These are phyloP conservation scores for Berberis thunbergii DNA, from an alignment of 164 flowering plant genomes.

Conservation along the genomic window DNA sequence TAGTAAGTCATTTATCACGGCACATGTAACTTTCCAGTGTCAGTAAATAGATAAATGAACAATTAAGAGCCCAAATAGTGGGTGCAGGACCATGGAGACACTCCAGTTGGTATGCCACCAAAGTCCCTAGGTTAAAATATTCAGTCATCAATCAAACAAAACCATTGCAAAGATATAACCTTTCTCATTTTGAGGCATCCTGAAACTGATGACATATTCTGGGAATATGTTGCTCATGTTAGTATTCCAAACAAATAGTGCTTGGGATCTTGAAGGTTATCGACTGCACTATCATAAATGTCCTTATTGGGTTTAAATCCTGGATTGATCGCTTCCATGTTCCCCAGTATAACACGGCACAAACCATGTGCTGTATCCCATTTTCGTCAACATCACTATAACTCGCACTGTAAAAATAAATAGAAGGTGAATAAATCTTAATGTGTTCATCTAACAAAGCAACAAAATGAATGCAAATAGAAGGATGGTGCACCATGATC, in stretches of 20 bases:
- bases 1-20: background rate
- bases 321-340: constrained; percentile 59
- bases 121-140: background rate
- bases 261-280: constrained; percentile 54
- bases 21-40: background rate
- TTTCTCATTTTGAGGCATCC: constrained; percentile 37
- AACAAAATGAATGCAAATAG: background rate
- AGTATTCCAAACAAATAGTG: constrained; percentile 67
- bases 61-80: background rate
- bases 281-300: constrained; percentile 80
- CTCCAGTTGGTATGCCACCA: no score
- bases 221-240: constrained; percentile 73
- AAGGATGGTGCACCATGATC: background rate
- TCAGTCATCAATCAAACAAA: constrained; percentile 1
- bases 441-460: background rate
- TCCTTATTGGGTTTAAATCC: constrained; percentile 65
- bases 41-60: background rate
- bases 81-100: background rate
- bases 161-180: constrained; percentile 41
- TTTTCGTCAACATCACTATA: constrained; percentile 92
- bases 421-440: constrained; percentile 11
- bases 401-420: constrained; percentile 44
- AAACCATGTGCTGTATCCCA: constrained; percentile 64
- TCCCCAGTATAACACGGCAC: constrained; percentile 93
- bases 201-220: constrained; percentile 81